Conservation (phyloP, 192 early-diverging fungal species). For the Backusella macrospora region DNA sequence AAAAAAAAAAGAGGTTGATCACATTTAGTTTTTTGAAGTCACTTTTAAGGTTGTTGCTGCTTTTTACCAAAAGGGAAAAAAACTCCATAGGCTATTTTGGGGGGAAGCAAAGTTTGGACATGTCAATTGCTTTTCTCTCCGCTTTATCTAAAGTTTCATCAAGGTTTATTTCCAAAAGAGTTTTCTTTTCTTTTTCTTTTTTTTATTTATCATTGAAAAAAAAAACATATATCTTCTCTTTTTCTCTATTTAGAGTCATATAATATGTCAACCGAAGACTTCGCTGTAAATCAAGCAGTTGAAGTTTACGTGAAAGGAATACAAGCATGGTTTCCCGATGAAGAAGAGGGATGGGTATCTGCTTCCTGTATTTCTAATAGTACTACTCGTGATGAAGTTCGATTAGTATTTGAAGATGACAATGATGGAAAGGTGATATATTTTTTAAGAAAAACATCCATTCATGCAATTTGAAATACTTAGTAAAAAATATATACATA, state of each 20-base stretch:
- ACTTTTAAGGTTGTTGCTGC: not conserved
- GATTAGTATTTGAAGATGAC: conserved; percentile 64
- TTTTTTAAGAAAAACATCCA: not conserved
- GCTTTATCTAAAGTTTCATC: conserved; percentile 14
- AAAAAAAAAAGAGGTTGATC: too few relatives aligned
- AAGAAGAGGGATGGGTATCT: conserved; percentile 84
- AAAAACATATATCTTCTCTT: not conserved
- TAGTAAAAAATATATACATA: not conserved
- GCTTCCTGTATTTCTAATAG: conserved; percentile 63
- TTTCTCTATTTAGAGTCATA: not conserved
- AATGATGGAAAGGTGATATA: conserved; percentile 30
- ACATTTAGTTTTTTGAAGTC: conserved; percentile 11
- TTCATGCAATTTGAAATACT: not conserved
- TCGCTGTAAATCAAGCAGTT: conserved; percentile 41
- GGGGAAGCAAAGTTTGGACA: not conserved
- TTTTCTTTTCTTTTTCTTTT: not conserved
- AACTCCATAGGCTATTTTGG: conserved; percentile 4
- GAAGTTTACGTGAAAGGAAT: conserved; percentile 74
- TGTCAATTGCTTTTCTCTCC: conserved; percentile 5
- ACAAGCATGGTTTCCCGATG: conserved; percentile 88
- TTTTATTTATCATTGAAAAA: not conserved
- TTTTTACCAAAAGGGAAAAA: not conserved
- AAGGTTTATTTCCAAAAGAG: conserved; percentile 6
- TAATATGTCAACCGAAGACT: not conserved
- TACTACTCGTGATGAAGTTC: conserved; percentile 59